Conservation (phyloP, 331 rosid species). For the Pyracantha coccinea region DNA sequence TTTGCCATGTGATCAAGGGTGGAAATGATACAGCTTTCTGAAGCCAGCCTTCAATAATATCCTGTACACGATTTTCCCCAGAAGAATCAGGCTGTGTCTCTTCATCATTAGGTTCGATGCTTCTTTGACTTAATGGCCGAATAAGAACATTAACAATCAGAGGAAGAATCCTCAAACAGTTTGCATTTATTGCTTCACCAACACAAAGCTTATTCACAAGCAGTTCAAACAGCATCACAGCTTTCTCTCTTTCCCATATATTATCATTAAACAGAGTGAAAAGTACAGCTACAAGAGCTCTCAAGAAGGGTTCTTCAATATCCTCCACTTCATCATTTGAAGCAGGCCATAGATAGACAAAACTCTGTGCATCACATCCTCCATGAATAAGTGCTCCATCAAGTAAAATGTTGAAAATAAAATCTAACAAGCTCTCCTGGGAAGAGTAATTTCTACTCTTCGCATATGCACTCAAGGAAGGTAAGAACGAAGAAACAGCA, state of each 20-base stretch:
- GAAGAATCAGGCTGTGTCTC: conserved; percentile 30
- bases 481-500: conserved; percentile 73
- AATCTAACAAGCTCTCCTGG: conserved; percentile 55
- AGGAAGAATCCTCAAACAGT: conserved; percentile 89
- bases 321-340: conserved; percentile 41
- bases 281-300: conserved; percentile 71
- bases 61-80: conserved; percentile 34
- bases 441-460: conserved; percentile 30
- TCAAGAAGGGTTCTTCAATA: conserved; percentile 85
- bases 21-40: conserved; percentile 54
- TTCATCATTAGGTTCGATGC: conserved; percentile 19
- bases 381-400: conserved; percentile 79
- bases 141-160: conserved; percentile 49
- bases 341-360: conserved; percentile 50
- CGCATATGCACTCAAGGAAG: conserved; percentile 51
- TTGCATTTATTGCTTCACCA: conserved; percentile 64
- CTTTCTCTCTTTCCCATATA: conserved; percentile 61
- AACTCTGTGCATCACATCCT: conserved; percentile 37
- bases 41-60: conserved; percentile 62
- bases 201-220: conserved; percentile 59
- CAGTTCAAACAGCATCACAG: conserved; percentile 43
- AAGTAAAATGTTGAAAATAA: conserved; percentile 48
- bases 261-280: conserved; percentile 55
- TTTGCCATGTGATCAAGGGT: conserved; percentile 61
- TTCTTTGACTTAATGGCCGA: conserved; percentile 35